phyloP scores from a whole-genome alignment of 495 filamentous ascomycete species.

The Neurospora cerealis region DNA sequence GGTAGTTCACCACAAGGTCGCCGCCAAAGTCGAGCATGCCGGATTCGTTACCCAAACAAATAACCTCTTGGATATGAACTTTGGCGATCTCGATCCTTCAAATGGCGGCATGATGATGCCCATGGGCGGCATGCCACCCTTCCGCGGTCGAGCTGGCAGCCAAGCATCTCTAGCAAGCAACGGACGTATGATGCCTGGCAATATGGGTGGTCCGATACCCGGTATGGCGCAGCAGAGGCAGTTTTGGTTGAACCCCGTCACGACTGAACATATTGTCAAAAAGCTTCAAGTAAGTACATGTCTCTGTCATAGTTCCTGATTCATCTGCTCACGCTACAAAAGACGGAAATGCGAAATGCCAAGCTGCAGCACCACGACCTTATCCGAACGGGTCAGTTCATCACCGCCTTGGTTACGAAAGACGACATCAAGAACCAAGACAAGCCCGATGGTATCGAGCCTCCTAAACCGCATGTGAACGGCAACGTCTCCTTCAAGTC shows the following conservation, averaged over 20 bases:
- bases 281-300: conserved; percentile 66
- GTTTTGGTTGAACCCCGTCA: conserved; percentile 78
- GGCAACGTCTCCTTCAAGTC: conserved; percentile 36
- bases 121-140: conserved; percentile 37
- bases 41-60: conserved; percentile 59
- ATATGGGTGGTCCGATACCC: conserved; percentile 49
- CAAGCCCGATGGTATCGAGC: conserved; percentile 38
- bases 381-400: conserved; percentile 66
- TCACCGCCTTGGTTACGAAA: conserved; percentile 62
- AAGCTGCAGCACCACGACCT: conserved; percentile 81
- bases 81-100: conserved; percentile 74
- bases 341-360: conserved; percentile 84
- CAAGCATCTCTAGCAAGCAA: conserved; percentile 57
- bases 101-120: conserved; percentile 57
- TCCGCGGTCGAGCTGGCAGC: conserved; percentile 59
- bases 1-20: conserved; percentile 95
- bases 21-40: conserved; percentile 89
- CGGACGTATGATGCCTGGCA: conserved; percentile 42
- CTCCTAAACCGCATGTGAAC: conserved; percentile 29
- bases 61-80: conserved; percentile 76
- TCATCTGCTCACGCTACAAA: conserved; percentile 5
- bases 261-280: conserved; percentile 92
- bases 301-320: not conserved
- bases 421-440: conserved; percentile 57
- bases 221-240: conserved; percentile 30